phyloP scores from a whole-genome alignment of 768 basidiomycete genomes.

The Termitomyces sp. region DNA sequence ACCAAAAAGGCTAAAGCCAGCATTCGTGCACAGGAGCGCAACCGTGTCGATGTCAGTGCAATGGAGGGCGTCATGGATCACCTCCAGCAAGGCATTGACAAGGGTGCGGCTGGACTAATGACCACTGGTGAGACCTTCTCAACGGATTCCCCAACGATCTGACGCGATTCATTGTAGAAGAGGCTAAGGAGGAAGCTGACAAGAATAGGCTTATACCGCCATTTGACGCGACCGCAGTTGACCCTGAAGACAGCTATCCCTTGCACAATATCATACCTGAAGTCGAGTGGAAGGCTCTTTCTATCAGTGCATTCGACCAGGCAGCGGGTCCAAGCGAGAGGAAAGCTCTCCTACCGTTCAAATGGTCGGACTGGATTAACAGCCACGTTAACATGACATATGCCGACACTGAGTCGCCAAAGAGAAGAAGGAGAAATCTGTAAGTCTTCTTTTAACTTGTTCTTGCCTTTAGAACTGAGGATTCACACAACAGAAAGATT shows the following conservation, averaged over 20 bases:
- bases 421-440: conserved; percentile 58
- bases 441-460: conserved; percentile 34
- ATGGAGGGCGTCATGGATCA: conserved; percentile 83
- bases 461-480: neutral
- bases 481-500: conserved; percentile 50
- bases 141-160: neutral
- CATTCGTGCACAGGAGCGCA: conserved; percentile 83
- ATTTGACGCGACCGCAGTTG: conserved; percentile 60
- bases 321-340: conserved; percentile 47
- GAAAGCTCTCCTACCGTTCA: conserved; percentile 54
- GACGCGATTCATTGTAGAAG: conserved; percentile 39
- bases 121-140: conserved; percentile 46
- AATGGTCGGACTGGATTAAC: conserved; percentile 67
- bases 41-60: conserved; percentile 83
- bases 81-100: conserved; percentile 80
- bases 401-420: conserved; percentile 39
- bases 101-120: conserved; percentile 64
- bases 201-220: conserved; percentile 72
- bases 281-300: conserved; percentile 73
- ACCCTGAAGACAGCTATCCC: conserved; percentile 72
- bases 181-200: conserved; percentile 61
- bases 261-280: conserved; percentile 76
- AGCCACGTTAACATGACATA: conserved; percentile 47
- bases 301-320: conserved; percentile 49
- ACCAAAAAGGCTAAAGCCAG: conserved; percentile 90